Evolutionary conservation across 768 basidiomycete genomes (phyloP), one percentile per base, ranked within the genome.

Genomic region (Plicaturopsis crispa): DNA sequence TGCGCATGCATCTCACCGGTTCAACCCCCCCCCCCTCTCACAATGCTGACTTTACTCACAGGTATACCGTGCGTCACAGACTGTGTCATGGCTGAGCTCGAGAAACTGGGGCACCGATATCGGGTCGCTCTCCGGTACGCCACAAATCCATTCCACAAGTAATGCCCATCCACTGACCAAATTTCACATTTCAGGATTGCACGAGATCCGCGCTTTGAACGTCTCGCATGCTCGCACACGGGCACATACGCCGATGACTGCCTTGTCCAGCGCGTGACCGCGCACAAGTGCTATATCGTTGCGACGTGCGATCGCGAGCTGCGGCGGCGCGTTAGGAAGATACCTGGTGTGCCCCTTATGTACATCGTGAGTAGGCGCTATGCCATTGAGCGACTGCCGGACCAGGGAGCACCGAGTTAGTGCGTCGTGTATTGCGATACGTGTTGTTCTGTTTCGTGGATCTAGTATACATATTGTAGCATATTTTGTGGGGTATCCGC

Each of bases 221-320:
- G 94, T 31, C 71, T 99, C 33, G 75, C 73, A 32, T 99, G 96
- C 61, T 80, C 86, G 24, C 96, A 99, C 59, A 69, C 78, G 4
- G 96, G 96, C 16, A 96, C 92, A n/a, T 99, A 99, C 54, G 96
- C 96, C 14, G 96, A 99, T 57, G 96, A 99, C 67, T 99, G 96
- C 57, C 75, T 99, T 16, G 87, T 99, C 13, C 89, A 98, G 55
- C 84, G 96, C 22, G 91, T 97, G 7, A 89, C 87, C 3, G 78
- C 92, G 6, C 90, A 93, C 65, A 87, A 89, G 56, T 97, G 93
- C 61, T 98, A 88, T 60, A 82, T 99, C 47, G 93, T 99, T 31
- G 96, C 96, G 4, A 97, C 96, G 17, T 98, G 94, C 54, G 96
- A 99, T 72, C 72, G 93, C 42, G 93, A 97, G 53, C 75, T 99